These are phyloP conservation scores for Neckera pumila DNA, from an alignment of 225 moss, liverwort and hornwort genomes.

Conservation along the genomic window DNA sequence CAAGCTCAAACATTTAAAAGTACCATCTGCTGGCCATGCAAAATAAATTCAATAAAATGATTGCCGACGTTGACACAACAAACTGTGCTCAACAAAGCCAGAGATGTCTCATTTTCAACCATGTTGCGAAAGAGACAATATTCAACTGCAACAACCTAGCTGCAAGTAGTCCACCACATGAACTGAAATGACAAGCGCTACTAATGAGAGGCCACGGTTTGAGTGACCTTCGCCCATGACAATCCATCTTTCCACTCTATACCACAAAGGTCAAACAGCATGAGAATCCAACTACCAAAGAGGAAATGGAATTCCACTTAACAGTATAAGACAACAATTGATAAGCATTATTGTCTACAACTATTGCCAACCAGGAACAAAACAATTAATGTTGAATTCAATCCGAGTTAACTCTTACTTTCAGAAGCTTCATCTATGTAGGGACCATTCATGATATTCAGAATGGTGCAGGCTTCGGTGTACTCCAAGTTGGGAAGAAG, in stretches of 20 bases:
- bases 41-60: not conserved
- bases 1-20: no score
- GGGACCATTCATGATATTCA: constrained; percentile 59
- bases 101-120: not conserved
- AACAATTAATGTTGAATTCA: not conserved
- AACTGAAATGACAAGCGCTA: not conserved
- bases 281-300: not conserved
- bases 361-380: constrained; percentile 4
- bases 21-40: not conserved
- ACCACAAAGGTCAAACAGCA: constrained; percentile 11
- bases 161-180: not conserved
- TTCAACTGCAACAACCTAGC: no score
- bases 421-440: constrained; percentile 62
- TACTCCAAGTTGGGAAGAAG: constrained; percentile 63
- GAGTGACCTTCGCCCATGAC: constrained; percentile 37
- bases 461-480: constrained; percentile 74
- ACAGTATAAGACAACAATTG: not conserved
- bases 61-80: not conserved
- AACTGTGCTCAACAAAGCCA: not conserved
- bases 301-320: not conserved
- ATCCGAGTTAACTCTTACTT: constrained; percentile 26
- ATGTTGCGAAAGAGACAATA: not conserved
- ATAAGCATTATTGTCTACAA: not conserved
- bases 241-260: constrained; percentile 47
- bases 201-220: constrained; percentile 26